Conservation (phyloP, 2,329 filamentous ascomycete genomes). For the Magnaporthiopsis poae region DNA sequence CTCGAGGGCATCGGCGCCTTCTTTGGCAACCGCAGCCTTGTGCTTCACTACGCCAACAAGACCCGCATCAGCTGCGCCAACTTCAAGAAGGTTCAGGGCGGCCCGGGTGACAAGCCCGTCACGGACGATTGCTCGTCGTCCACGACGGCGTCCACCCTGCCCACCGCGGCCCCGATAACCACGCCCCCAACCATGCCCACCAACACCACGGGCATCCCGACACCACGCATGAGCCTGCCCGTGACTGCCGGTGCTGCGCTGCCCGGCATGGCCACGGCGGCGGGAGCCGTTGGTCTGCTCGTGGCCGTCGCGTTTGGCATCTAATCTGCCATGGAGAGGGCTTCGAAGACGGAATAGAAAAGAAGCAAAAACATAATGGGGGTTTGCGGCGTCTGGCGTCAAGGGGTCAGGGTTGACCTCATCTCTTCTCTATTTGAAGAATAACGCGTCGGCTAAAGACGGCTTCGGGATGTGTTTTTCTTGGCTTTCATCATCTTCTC, state of each 20-base stretch:
- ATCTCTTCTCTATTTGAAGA: not conserved
- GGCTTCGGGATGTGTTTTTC: not conserved
- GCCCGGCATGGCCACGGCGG: not conserved
- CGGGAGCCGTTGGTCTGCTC: constrained; percentile 5
- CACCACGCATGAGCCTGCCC: not conserved
- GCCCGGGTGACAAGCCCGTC: constrained; percentile 14
- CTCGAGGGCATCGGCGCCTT: constrained; percentile 41
- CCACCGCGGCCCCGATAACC: not conserved
- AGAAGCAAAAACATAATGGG: not conserved
- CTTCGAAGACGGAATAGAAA: not conserved
- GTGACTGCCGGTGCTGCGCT: constrained; percentile 2
- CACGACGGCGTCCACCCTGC: not conserved
- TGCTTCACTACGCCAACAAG: constrained; percentile 54
- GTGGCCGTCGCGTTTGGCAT: constrained; percentile 5
- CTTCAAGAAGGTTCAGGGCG: constrained; percentile 31
- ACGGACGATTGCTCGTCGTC: constrained; percentile 9
- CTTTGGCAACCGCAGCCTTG: constrained; percentile 56
- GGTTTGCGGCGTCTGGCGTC: not conserved
- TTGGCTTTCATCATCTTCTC: not conserved
- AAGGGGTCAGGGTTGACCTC: not conserved
- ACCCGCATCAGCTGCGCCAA: constrained; percentile 57
- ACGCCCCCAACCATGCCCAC: not conserved
- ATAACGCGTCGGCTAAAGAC: not conserved
- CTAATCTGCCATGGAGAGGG: not conserved
- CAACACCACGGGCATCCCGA: constrained; percentile 3